Conservation (phyloP, 345 rosid species). For the Triadica sebifera region DNA sequence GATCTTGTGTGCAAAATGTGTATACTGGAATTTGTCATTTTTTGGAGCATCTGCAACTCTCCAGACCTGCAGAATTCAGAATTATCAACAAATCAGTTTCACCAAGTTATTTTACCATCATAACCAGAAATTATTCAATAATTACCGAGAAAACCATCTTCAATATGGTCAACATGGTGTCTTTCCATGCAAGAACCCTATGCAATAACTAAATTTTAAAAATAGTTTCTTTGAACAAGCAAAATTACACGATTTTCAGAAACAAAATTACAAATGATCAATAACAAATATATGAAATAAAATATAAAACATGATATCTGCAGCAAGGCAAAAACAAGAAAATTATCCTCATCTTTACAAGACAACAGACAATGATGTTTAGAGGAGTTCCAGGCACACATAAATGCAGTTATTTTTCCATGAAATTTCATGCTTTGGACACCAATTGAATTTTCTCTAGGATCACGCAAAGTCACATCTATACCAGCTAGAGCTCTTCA, state of each 20-base stretch:
- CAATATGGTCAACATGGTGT: background rate
- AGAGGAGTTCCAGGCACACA: background rate
- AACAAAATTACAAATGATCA: no score
- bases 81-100: no score
- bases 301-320: no score
- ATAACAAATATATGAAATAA: no score
- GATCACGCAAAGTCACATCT: no score
- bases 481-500: no score
- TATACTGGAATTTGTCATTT: constrained; percentile 71
- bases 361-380: background rate
- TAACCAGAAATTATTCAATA: background rate
- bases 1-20: constrained; percentile 79
- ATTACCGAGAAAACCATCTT: background rate
- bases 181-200: background rate
- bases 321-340: background rate
- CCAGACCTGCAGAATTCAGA: constrained; percentile 51
- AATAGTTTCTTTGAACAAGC: no score
- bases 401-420: background rate
- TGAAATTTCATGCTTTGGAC: background rate
- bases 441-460: no score
- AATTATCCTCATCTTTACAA: background rate
- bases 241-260: no score
- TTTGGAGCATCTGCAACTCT: constrained; percentile 64
- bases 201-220: no score
- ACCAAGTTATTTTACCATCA: background rate